phyloP scores from a whole-genome alignment of 2,329 filamentous ascomycete genomes.

The Cyphellophora europaea region DNA sequence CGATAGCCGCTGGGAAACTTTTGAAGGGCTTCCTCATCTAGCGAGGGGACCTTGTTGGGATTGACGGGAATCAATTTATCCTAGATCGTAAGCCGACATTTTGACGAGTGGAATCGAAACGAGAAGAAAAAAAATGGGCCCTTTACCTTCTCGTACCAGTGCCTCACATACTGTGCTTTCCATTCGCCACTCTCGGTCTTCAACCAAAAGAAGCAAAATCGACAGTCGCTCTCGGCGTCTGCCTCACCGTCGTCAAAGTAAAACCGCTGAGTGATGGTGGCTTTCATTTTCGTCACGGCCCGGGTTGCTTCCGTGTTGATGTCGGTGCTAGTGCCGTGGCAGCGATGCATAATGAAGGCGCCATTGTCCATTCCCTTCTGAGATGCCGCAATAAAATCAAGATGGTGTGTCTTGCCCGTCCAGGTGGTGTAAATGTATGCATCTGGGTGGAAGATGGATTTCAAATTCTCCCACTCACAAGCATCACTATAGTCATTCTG shows the following conservation, averaged over 20 bases:
- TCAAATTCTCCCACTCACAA: conserved; percentile 45
- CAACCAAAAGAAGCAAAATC: conserved; percentile 17
- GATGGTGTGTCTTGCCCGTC: conserved; percentile 34
- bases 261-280: conserved; percentile 45
- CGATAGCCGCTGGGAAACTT: conserved; percentile 36
- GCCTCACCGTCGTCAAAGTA: conserved; percentile 17
- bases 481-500: conserved; percentile 34
- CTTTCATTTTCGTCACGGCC: conserved; percentile 46
- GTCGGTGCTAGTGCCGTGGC: conserved; percentile 40
- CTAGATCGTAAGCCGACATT: conserved; percentile 6
- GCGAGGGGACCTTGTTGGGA: conserved; percentile 29
- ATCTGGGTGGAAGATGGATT: conserved; percentile 39
- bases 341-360: conserved; percentile 50
- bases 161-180: conserved; percentile 29
- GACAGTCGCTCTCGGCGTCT: conserved; percentile 17
- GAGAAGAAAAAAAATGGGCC: too few species aligned
- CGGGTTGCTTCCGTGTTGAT: conserved; percentile 28
- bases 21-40: conserved; percentile 32
- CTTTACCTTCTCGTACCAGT: conserved; percentile 42
- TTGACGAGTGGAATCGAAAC: too few species aligned
- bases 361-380: conserved; percentile 41
- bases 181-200: conserved; percentile 9
- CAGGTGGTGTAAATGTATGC: conserved; percentile 44
- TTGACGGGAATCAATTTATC: conserved; percentile 41
- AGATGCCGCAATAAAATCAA: conserved; percentile 40